Percentiles rank a stretch among this genome's conserved stretches.
Evolutionary conservation across 495 filamentous ascomycete genomes (phyloP).

Genomic region (Jackrogersella minutella): DNA sequence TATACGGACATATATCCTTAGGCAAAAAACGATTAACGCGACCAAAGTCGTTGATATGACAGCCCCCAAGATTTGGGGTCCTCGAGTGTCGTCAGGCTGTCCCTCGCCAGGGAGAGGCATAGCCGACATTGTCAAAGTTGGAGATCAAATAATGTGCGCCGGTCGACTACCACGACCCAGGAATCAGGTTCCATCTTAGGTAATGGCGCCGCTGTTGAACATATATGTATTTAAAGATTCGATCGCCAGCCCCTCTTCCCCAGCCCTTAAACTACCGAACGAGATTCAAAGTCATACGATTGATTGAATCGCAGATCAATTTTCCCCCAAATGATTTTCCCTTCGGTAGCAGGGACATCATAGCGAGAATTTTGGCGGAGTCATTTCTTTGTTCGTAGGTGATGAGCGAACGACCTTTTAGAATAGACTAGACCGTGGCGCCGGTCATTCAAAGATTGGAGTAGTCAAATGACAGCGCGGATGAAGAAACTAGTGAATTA

Average conservation of each 20-base stretch:
- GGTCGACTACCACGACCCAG: neutral
- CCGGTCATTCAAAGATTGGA: neutral
- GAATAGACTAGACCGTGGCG: neutral
- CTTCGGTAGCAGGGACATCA: neutral
- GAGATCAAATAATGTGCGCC: neutral
- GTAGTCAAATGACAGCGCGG: slow-evolving; percentile 3
- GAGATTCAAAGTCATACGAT: neutral
- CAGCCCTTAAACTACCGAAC: neutral
- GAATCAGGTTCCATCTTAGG: neutral
- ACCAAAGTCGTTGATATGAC: slow-evolving; percentile 50
- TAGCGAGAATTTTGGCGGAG: neutral
- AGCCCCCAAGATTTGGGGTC: slow-evolving; percentile 53
- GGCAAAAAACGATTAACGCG: slow-evolving; percentile 31
- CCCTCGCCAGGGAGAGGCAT: neutral
- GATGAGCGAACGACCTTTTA: neutral
- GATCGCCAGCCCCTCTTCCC: neutral
- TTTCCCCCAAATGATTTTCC: neutral
- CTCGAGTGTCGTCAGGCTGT: slow-evolving; percentile 48
- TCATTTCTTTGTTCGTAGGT: neutral
- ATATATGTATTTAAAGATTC: neutral
- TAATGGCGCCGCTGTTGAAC: neutral
- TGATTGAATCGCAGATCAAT: neutral
- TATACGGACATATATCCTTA: slow-evolving; percentile 57
- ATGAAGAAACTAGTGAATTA: neutral
- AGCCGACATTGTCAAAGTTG: slow-evolving; percentile 10